Percentiles rank a stretch among this genome's conserved stretches.
phyloP scores from a whole-genome alignment of 148 eudicot species.

The Selenicereus undatus region DNA sequence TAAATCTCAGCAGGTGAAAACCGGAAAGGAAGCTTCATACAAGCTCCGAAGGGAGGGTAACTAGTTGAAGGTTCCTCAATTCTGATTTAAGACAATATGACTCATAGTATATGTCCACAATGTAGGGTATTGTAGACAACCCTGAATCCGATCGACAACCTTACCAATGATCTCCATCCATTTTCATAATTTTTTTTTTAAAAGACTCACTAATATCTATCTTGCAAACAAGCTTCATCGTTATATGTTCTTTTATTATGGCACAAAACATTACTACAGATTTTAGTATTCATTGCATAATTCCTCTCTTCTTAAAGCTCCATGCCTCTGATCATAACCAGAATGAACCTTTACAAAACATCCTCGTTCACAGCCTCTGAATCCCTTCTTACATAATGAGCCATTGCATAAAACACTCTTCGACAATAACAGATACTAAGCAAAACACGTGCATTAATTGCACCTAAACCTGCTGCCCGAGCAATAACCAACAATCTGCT shows the following conservation, averaged over 20 bases:
- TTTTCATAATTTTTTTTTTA: too few relatives aligned
- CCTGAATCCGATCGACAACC: not conserved
- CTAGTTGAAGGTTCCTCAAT: too few relatives aligned
- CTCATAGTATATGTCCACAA: too few relatives aligned
- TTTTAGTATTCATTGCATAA: not conserved
- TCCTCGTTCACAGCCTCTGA: not conserved
- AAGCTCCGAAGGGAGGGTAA: too few relatives aligned
- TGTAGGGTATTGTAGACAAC: too few relatives aligned
- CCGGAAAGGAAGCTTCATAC: too few relatives aligned
- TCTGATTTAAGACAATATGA: too few relatives aligned
- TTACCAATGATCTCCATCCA: not conserved
- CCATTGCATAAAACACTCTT: not conserved
- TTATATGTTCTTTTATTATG: not conserved
- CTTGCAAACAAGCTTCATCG: not conserved
- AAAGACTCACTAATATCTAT: not conserved
- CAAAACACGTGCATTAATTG: not conserved
- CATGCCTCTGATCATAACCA: not conserved
- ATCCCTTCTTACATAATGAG: not conserved
- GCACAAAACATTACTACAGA: not conserved
- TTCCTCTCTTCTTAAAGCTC: not conserved
- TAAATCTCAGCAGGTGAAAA: too few relatives aligned
- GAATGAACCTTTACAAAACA: not conserved
- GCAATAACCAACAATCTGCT: not conserved
- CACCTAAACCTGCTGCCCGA: not conserved
- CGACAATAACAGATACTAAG: not conserved